Conservation (phyloP, 2,329 filamentous ascomycete species). For the Ustilaginoidea virens region DNA sequence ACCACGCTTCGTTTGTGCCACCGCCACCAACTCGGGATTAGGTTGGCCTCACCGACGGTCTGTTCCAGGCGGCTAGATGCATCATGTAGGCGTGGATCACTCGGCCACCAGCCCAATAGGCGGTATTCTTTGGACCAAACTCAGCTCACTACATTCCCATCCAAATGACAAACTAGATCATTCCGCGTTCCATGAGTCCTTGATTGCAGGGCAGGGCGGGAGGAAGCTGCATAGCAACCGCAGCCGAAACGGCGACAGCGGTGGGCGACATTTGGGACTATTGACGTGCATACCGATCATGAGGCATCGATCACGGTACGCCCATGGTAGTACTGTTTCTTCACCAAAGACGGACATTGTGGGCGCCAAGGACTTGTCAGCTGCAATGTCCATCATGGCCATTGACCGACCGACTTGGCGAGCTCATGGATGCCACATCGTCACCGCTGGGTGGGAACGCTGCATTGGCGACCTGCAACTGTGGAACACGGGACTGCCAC, state of each 20-base stretch:
- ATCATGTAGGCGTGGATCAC: constrained; percentile 7
- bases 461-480: constrained; percentile 1
- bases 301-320: too few relatives aligned
- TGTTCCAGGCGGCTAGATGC: constrained; percentile 9
- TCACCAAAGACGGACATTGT: too few relatives aligned
- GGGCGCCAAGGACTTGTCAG: too few relatives aligned
- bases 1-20: too few relatives aligned
- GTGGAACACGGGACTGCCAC: constrained; percentile 3
- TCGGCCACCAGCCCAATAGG: constrained; percentile 7
- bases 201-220: constrained; percentile 2
- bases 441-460: constrained; percentile 1
- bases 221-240: constrained; percentile 4
- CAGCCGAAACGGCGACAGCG: too few relatives aligned
- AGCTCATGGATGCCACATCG: constrained; percentile 1
- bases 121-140: constrained; percentile 2
- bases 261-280: too few relatives aligned
- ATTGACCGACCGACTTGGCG: constrained; percentile 1
- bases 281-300: too few relatives aligned
- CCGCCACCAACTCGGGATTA: constrained; percentile 2
- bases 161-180: constrained; percentile 5
- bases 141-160: constrained; percentile 1
- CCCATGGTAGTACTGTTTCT: too few relatives aligned
- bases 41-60: constrained; percentile 9
- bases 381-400: too few relatives aligned
- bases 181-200: constrained; percentile 4